These are phyloP conservation scores for Oleoguttula mirabilis DNA, from an alignment of 495 filamentous ascomycete species.

Conservation along the genomic window DNA sequence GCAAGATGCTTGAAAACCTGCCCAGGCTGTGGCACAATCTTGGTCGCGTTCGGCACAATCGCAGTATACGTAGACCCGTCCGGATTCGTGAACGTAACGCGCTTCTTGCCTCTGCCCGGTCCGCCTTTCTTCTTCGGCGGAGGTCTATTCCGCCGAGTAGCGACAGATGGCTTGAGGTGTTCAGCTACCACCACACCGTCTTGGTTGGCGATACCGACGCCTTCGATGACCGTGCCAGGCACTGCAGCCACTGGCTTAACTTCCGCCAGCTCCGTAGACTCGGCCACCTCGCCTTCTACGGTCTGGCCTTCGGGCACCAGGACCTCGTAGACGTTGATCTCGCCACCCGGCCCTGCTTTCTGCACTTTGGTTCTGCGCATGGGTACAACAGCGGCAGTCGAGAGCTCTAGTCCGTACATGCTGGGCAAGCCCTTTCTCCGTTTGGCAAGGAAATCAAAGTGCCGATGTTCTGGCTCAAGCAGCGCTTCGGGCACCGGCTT, in stretches of 20 bases:
- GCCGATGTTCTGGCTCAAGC: conserved; percentile 51
- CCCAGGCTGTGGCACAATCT: conserved; percentile 17
- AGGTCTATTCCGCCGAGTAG: conserved; percentile 41
- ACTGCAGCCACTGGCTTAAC: conserved; percentile 38
- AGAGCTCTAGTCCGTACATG: conserved; percentile 38
- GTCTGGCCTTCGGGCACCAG: conserved; percentile 68
- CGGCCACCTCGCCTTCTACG: conserved; percentile 67
- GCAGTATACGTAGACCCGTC: conserved; percentile 22
- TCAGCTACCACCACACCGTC: conserved; percentile 50
- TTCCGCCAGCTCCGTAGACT: conserved; percentile 32
- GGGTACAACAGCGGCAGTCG: conserved; percentile 22
- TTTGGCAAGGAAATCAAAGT: conserved; percentile 69
- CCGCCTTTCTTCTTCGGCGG: conserved; percentile 41
- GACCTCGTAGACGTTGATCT: conserved; percentile 67
- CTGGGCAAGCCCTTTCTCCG: conserved; percentile 62
- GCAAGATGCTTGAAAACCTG: conserved; percentile 23
- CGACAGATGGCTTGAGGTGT: conserved; percentile 36
- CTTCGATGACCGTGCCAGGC: conserved; percentile 49
- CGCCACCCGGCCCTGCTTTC: conserved; percentile 63
- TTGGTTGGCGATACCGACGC: conserved; percentile 47
- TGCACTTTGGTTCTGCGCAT: conserved; percentile 69
- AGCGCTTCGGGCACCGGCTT: conserved; percentile 61
- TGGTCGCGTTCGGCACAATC: conserved; percentile 19
- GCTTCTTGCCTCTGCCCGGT: conserved; percentile 30
- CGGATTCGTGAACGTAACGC: conserved; percentile 27